These are phyloP conservation scores for Sporisorium scitamineum DNA, from an alignment of 1,284 basidiomycete species.

Conservation along the genomic window DNA sequence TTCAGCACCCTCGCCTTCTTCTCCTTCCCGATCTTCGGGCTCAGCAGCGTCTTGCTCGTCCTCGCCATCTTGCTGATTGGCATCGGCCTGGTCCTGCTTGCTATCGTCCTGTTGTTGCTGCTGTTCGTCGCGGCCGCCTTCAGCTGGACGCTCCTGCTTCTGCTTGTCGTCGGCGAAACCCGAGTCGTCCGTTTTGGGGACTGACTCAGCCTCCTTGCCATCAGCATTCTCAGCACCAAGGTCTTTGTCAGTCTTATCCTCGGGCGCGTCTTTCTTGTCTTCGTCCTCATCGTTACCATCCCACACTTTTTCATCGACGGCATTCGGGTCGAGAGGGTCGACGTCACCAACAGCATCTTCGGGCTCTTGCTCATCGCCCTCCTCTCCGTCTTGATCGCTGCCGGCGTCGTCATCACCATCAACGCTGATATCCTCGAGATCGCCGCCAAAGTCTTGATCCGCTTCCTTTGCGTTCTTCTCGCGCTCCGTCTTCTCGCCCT, in stretches of 20 bases:
- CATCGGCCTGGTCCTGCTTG: conserved; percentile 23
- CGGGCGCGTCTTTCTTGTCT: conserved; percentile 65
- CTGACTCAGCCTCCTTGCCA: conserved; percentile 45
- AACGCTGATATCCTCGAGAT: conserved; percentile 74
- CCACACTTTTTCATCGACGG: conserved; percentile 97
- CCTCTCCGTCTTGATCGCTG: conserved; percentile 71
- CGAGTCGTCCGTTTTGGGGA: conserved; percentile 43
- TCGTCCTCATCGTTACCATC: conserved; percentile 81
- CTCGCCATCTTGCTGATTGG: conserved; percentile 19
- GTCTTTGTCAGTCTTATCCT: conserved; percentile 70
- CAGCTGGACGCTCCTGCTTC: conserved; percentile 71
- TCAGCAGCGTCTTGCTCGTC: conserved; percentile 41
- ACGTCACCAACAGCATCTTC: conserved; percentile 89
- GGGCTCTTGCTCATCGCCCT: conserved; percentile 73
- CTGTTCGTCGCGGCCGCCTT: conserved; percentile 70
- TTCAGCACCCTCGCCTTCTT: conserved; percentile 57
- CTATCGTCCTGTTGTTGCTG: conserved; percentile 67
- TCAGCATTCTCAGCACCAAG: conserved; percentile 69
- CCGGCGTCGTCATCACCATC: conserved; percentile 75
- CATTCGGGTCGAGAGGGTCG: conserved; percentile 85
- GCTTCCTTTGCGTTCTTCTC: conserved; percentile 74
- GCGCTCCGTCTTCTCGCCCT: conserved; percentile 70
- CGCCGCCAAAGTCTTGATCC: conserved; percentile 78
- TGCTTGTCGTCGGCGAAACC: conserved; percentile 57
- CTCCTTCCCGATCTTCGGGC: conserved; percentile 58